These are phyloP conservation scores for Aspergillus nidulans DNA, from an alignment of 495 filamentous ascomycete genomes.

Conservation along the genomic window DNA sequence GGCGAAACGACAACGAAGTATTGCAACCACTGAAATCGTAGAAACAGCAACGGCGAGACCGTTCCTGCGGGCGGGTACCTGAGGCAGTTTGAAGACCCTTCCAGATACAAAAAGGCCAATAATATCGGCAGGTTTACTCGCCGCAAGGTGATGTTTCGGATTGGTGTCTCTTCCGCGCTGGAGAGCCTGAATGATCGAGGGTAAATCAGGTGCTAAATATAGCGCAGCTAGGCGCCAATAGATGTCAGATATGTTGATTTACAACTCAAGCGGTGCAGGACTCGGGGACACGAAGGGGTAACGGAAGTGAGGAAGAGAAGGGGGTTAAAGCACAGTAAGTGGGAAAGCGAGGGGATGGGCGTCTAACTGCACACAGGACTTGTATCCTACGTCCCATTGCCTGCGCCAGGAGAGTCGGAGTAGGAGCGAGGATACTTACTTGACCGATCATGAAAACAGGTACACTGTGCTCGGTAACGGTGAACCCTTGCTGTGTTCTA, in stretches of 20 bases:
- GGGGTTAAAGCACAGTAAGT: slow-evolving; percentile 1
- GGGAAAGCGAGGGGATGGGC: slow-evolving; percentile 14
- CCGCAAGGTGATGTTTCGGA: slow-evolving; percentile 13
- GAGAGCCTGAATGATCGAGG: slow-evolving; percentile 25
- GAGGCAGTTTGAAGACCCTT: slow-evolving; percentile 6
- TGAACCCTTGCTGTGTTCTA: slow-evolving; percentile 10
- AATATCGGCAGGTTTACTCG: not conserved
- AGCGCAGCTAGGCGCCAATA: slow-evolving; percentile 23
- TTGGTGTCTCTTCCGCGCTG: slow-evolving; percentile 26
- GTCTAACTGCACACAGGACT: slow-evolving; percentile 9
- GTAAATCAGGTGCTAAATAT: slow-evolving; percentile 35
- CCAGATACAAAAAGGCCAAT: slow-evolving; percentile 8
- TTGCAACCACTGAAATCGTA: not conserved
- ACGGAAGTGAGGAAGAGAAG: slow-evolving; percentile 4
- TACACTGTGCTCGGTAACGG: slow-evolving; percentile 12
- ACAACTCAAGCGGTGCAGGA: slow-evolving; percentile 12
- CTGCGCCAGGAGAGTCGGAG: not conserved
- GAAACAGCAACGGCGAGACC: slow-evolving; percentile 1
- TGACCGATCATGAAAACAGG: slow-evolving; percentile 1
- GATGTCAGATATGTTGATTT: slow-evolving; percentile 26
- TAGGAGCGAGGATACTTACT: slow-evolving; percentile 1
- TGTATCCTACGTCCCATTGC: slow-evolving; percentile 6
- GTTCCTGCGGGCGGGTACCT: slow-evolving; percentile 12
- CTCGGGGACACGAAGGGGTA: not conserved
- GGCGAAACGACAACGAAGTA: not conserved